A percentile compares a stretch with the other conserved stretches of the same genome.
phyloP scores from a whole-genome alignment of 495 filamentous ascomycete genomes.

The Chaetomium fimeti region DNA sequence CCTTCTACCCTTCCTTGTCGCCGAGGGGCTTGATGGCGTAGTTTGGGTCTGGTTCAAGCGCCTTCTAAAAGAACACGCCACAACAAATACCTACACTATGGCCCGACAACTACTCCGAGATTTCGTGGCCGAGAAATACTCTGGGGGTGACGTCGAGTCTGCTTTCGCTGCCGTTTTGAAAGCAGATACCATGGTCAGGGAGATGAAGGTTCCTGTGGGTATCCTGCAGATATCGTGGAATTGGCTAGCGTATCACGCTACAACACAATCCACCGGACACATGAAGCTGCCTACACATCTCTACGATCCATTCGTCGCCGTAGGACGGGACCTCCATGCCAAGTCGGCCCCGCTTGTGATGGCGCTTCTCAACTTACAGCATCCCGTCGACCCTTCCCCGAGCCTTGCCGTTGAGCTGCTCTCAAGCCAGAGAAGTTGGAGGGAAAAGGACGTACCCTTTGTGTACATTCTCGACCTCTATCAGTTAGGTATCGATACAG shows the following conservation, averaged over 20 bases:
- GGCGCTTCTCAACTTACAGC: slow-evolving; percentile 45
- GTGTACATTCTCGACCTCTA: slow-evolving; percentile 10
- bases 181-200: slow-evolving; percentile 30
- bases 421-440: slow-evolving; percentile 1
- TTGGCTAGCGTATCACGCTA: slow-evolving; percentile 37
- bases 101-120: slow-evolving; percentile 26
- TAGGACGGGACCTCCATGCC: slow-evolving; percentile 23
- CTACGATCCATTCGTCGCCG: slow-evolving; percentile 44
- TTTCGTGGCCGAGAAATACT: slow-evolving; percentile 32
- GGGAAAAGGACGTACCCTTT: background rate
- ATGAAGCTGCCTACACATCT: slow-evolving; percentile 34
- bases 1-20: slow-evolving; percentile 51
- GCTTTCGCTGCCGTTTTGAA: slow-evolving; percentile 39
- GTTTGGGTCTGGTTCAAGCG: slow-evolving; percentile 46
- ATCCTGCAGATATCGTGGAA: slow-evolving; percentile 33
- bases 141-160: slow-evolving; percentile 32
- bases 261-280: slow-evolving; percentile 33
- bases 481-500: slow-evolving; percentile 31
- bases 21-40: slow-evolving; percentile 47
- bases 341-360: slow-evolving; percentile 19
- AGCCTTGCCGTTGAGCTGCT: slow-evolving; percentile 39
- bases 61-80: slow-evolving; percentile 19
- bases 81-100: background rate
- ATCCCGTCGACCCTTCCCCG: slow-evolving; percentile 41
- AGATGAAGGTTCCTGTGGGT: slow-evolving; percentile 5